Evolutionary conservation across 2,329 filamentous ascomycete species (phyloP).

Genomic region (Fusarium xyrophilum): DNA sequence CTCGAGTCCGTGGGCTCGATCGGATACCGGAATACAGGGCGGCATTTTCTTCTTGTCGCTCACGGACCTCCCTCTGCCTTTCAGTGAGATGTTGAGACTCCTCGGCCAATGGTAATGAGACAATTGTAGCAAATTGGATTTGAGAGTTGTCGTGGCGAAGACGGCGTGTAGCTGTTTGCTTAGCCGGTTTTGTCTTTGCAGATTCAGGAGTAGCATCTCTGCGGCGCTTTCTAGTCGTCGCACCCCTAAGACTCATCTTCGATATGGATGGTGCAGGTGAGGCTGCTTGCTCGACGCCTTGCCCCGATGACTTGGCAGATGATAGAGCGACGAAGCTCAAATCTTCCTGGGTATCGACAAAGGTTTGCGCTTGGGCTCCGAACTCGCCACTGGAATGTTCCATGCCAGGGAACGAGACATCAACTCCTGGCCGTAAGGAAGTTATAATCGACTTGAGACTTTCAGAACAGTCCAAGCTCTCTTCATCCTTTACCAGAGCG

Average conservation of each 20-base stretch:
- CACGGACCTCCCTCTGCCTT: conserved; percentile 77
- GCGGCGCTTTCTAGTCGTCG: conserved; percentile 41
- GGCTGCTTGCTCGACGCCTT: conserved; percentile 24
- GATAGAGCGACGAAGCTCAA: conserved; percentile 45
- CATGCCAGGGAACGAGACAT: conserved; percentile 55
- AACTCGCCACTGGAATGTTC: conserved; percentile 49
- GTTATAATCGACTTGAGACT: conserved; percentile 68
- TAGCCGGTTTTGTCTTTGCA: conserved; percentile 34
- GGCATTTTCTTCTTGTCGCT: conserved; percentile 72
- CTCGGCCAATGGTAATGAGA: conserved; percentile 57
- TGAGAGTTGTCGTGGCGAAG: conserved; percentile 83
- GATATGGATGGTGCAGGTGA: conserved; percentile 23
- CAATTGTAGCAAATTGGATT: conserved; percentile 75
- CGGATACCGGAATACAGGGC: conserved; percentile 72
- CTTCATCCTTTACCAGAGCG: conserved; percentile 66
- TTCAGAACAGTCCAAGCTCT: conserved; percentile 68
- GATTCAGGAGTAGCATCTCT: conserved; percentile 41
- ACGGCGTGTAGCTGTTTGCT: conserved; percentile 54
- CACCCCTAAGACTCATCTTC: conserved; percentile 31
- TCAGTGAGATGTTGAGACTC: conserved; percentile 81
- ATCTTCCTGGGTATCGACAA: conserved; percentile 60
- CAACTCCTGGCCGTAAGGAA: conserved; percentile 62
- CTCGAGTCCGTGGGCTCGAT: conserved; percentile 53
- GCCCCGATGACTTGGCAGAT: conserved; percentile 42
- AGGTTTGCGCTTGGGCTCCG: conserved; percentile 50